Evolutionary conservation across 106 monocot genomes (phyloP), one percentile per base, ranked within the genome.

Genomic region (Acorus calamus): DNA sequence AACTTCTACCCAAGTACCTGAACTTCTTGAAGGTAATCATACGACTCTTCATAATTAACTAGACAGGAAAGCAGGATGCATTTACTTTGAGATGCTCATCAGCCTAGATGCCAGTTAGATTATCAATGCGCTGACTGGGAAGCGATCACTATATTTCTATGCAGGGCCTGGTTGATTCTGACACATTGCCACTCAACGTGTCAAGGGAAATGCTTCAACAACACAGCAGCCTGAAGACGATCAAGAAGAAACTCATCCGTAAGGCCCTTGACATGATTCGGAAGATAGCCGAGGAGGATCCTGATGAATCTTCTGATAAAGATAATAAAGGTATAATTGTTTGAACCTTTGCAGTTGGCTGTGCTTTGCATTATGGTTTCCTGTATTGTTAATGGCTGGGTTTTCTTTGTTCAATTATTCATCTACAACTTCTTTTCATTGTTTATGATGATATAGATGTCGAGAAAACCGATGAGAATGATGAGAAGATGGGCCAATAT

Each of bases 231-330:
- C 72, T 98, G 47, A 98, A 92, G 79, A 98, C 96, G 14, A 89
- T 98, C 43, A 98, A 98, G 83, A 98, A 98, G 71, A 98, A 98
- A 51, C 67, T 98, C 12, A 85, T 98, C 46, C 87, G 88, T n/a
- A 98, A 98, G 66, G 96, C 96, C 65, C 96, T 98, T 71, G 96
- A 98, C 70, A 98, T 92, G 91, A 98, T 98, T 73, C 69, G 96
- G 0, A 56, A 73, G 60, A 79, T 98, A 71, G 96, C 96, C 28
- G 90, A 98, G 43, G 91, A 98, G 71, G 96, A 98, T 66, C 96
- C 96, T 61, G 88, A 98, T 77, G 96, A 98, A 64, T 71, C 69
- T 44, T 61, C 53, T 64, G 74, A 71, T 69, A 94, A 77, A 76
- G 87, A 85, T 42, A 77, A 74, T 57, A 67, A 76, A 64, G 94